Evolutionary conservation across 2,329 filamentous ascomycete genomes (phyloP), one percentile per base, ranked within the genome.

Genomic region (Fusarium papillatum): DNA sequence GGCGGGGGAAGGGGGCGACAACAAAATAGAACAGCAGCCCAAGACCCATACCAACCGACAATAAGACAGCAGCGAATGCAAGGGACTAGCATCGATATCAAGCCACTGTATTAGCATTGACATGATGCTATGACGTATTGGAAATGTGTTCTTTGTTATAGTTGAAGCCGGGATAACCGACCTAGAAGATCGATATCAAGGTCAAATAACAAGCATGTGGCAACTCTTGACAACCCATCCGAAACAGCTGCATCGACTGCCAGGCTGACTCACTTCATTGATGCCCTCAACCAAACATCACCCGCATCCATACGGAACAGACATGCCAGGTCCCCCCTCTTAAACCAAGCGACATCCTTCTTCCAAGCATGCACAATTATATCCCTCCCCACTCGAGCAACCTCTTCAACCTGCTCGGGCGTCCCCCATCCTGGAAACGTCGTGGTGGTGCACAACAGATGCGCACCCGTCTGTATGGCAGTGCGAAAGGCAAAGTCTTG

Each of bases 391-490:
- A 63, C 38, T 2, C 43, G 8, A 46, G 64, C 19, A 14, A 57
- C 55, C 11, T 43, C 26, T 13, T 57, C 38, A 9, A 57, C 46
- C 3, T 62, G 46, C 17, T 68, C 29, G 11, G 16, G 22, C 10
- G 64, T 48, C 1, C 64, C 68, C 68, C 64, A 68, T 4, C 34
- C 22, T 5, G 55, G 55, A 8, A 55, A 68, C 13, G 46, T 57
- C 14, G 68, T 68, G 4, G 55, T 70, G 14, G 38, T 65, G 7
- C 68, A 70, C 13, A 68, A 8, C 2, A 70, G 43, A 41, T 68
- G 36, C 5, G 64, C 39, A 31, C 68, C 68, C 16, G 43, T 29
- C 2, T 70, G 43, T 36, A 70, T 62, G 19, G 55, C 64, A 1
- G 55, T 55, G 8, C 64, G 46, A 7, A 67, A 63, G 31, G 55